A percentile compares a stretch with the other conserved stretches of the same genome.
Conservation (phyloP, 805 yeast species). For the Sugiyamaella americana region DNA sequence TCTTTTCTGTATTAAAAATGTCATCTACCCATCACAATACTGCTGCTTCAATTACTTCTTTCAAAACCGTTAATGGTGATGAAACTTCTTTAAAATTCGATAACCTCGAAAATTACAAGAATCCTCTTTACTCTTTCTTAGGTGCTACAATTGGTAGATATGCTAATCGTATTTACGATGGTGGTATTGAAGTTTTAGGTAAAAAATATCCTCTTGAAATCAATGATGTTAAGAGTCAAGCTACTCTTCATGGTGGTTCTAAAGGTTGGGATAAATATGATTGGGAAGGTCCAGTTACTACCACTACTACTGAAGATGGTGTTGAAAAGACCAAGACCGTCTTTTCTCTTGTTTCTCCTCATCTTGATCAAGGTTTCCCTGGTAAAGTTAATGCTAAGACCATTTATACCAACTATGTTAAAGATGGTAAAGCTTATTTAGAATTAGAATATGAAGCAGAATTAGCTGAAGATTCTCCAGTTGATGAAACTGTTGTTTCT, state of each 20-base stretch:
- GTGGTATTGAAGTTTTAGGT: slow-evolving; percentile 39
- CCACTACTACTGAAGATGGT: slow-evolving; percentile 25
- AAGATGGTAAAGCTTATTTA: slow-evolving; percentile 33
- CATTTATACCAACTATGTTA: slow-evolving; percentile 37
- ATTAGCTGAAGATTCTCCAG: slow-evolving; percentile 31
- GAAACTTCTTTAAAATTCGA: slow-evolving; percentile 19
- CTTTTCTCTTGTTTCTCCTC: slow-evolving; percentile 41
- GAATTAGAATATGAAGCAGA: slow-evolving; percentile 44
- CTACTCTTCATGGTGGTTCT: slow-evolving; percentile 50
- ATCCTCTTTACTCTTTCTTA: slow-evolving; percentile 42
- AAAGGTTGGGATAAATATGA: slow-evolving; percentile 46
- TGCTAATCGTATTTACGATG: slow-evolving; percentile 53
- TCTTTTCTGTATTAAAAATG: slow-evolving; percentile 9
- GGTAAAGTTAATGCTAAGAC: slow-evolving; percentile 46
- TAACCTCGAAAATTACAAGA: slow-evolving; percentile 22
- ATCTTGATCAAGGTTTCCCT: slow-evolving; percentile 54
- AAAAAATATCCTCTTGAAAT: slow-evolving; percentile 33
- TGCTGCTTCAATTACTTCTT: slow-evolving; percentile 23
- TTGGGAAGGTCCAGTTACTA: slow-evolving; percentile 47
- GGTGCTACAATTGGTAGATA: slow-evolving; percentile 63
- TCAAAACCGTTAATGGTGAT: slow-evolving; percentile 22
- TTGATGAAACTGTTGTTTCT: slow-evolving; percentile 45
- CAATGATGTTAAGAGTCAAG: slow-evolving; percentile 32
- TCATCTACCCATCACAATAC: slow-evolving; percentile 15
- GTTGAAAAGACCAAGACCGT: slow-evolving; percentile 25